Evolutionary conservation across 2,329 filamentous ascomycete species (phyloP), one percentile per base, ranked within the genome.

Genomic region (Fusarium sp.): DNA sequence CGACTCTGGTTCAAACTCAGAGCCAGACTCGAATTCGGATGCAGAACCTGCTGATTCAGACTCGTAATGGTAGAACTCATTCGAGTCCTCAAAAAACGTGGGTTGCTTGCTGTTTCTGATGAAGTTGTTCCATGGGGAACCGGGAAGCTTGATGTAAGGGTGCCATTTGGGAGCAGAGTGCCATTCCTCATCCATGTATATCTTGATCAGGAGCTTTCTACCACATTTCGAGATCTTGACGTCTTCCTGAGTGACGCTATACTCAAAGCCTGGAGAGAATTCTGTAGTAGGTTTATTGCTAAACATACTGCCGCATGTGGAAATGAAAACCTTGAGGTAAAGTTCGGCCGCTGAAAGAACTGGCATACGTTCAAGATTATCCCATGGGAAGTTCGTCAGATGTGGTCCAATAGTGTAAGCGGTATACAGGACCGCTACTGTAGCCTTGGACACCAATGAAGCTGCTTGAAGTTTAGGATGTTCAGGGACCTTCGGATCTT

Each of bases 111-210:
- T 47, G 45, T 75, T 75, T 30, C 47, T 69, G 43, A 75, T 64
- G 46, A 66, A 74, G 30, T 71, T 72, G 56, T 74, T 74, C 73
- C 73, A 75, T 20, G 66, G 56, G 12, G 72, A 72, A 7, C 73
- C 73, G 12, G 71, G 72, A 3, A 69, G 50, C 14, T 53, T 63
- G 49, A 43, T 67, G 43, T 46, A 67, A 20, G 73, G 73, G 27
- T 75, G 69, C 64, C 69, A 74, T 53, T 55, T 43, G 12, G 69
- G 67, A 5, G 63, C 57, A 16, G 55, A 30, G 20, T 50, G 57
- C 68, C 66, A 75, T 9, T 34, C 21, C 3, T 58, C 41, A 13
- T 34, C 55, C n/a, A 51, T 27, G 14, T 57, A 66, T 13, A 70
- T 48, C 23, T 48, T 69, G 21, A 60, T 66, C 13, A 74, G 21